Conservation (phyloP, 805 yeast genomes). For the Yarrowia osloensis region DNA sequence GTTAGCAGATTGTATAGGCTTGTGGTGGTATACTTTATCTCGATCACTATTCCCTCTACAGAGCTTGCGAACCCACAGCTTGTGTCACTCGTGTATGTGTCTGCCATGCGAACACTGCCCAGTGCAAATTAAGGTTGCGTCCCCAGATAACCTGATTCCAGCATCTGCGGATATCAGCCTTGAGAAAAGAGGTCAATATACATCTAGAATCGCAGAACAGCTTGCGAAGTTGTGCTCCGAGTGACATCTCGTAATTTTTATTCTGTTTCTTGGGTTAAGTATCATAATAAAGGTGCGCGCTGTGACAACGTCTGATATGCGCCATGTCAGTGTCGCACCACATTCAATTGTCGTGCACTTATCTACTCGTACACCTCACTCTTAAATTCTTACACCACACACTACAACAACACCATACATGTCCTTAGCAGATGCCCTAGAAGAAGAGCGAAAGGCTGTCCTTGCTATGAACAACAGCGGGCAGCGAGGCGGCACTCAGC, state of each 20-base stretch:
- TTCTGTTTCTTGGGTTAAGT: no score
- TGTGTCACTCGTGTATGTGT: no score
- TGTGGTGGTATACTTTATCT: no score
- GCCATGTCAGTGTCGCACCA: conserved; percentile 15
- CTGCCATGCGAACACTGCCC: conserved; percentile 13
- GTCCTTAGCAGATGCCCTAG: conserved; percentile 38
- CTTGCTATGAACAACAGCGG: conserved; percentile 32
- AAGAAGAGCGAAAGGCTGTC: conserved; percentile 37
- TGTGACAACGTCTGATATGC: background rate
- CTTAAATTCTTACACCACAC: background rate
- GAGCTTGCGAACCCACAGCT: no score
- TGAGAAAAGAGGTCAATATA: background rate
- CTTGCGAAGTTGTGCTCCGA: no score
- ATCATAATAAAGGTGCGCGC: background rate
- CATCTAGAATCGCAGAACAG: background rate
- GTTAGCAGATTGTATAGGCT: no score
- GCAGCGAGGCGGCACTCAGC: conserved; percentile 5
- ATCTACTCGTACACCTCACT: background rate
- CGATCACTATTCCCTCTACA: no score
- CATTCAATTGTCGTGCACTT: background rate
- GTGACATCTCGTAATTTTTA: no score
- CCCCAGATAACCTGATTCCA: background rate
- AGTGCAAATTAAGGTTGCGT: background rate
- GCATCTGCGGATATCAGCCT: background rate
- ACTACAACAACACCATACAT: conserved; percentile 23